Evolutionary conservation across 169 alveolate species (phyloP).

Genomic region (Plasmodium gaboni): DNA sequence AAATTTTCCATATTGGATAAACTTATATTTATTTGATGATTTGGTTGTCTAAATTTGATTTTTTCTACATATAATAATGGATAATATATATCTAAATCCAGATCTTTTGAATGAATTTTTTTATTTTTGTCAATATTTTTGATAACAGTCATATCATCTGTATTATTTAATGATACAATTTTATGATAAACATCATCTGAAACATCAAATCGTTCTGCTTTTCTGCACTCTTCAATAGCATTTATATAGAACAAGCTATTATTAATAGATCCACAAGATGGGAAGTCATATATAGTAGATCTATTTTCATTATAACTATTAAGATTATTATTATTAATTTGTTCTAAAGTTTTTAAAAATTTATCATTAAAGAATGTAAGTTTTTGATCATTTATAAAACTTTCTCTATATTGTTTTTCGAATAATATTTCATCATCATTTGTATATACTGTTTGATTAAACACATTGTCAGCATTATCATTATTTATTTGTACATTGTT

Average conservation of each 20-base stretch:
- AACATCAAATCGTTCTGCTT: slow-evolving; percentile 61
- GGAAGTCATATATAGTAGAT: slow-evolving; percentile 63
- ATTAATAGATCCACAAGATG: slow-evolving; percentile 23
- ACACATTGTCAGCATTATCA: neutral
- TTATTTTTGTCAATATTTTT: slow-evolving; percentile 35
- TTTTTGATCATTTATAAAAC: slow-evolving; percentile 6
- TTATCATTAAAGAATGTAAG: slow-evolving; percentile 38
- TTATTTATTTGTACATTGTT: slow-evolving; percentile 3
- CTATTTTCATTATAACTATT: slow-evolving; percentile 68
- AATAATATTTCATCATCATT: slow-evolving; percentile 55
- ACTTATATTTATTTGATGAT: neutral
- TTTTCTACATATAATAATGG: slow-evolving; percentile 61
- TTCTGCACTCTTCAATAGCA: slow-evolving; percentile 71
- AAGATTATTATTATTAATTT: slow-evolving; percentile 39
- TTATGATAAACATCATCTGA: slow-evolving; percentile 43
- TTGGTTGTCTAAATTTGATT: slow-evolving; percentile 53
- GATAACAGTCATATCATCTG: slow-evolving; percentile 39
- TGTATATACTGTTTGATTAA: slow-evolving; percentile 18
- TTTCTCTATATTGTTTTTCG: slow-evolving; percentile 54
- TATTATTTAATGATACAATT: slow-evolving; percentile 21
- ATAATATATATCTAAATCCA: slow-evolving; percentile 37
- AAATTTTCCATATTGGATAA: neutral
- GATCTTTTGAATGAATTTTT: slow-evolving; percentile 30
- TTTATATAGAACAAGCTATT: slow-evolving; percentile 43
- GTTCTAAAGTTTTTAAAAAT: slow-evolving; percentile 51